Evolutionary conservation across 2,329 filamentous ascomycete species (phyloP), one percentile per base, ranked within the genome.

Genomic region (Cercospora canescens): DNA sequence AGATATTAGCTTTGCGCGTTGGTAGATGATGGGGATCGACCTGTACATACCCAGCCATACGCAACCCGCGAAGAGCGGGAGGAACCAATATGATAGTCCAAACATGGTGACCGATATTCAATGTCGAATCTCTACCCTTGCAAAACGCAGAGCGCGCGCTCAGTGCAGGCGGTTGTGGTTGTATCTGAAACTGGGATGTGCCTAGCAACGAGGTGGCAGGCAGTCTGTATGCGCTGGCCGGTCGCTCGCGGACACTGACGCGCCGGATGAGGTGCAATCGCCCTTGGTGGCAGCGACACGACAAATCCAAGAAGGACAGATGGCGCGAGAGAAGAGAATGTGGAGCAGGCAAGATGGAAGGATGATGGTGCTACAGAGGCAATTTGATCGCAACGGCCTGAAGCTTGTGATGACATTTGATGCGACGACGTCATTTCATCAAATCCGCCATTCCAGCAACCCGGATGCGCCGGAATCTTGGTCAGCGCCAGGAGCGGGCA

Each of bases 11-110:
- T 11, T 35, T 35, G 21, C 6, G 16, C 26, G 9, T 24, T 5
- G 34, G 11, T 35, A 52, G 26, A 2, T 60, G n/a, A n/a, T n/a
- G n/a, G n/a, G n/a, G n/a, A n/a, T n/a, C n/a, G n/a, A n/a, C n/a
- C n/a, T n/a, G n/a, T 12, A 7, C 39, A 18, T 54, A 79, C 76
- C 84, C 12, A 90, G 82, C 89, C 89, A 91, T 70, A 87, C 81
- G 64, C 71, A 72, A 59, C 88, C 86, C 56, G 90, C 88, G 70
- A 93, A 83, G 67, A 93, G 81, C 70, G 91, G 91, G 35, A 93
- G 83, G 65, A 90, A 79, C 90, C 82, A 84, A 66, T 82, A 86
- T 67, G 83, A 84, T 72, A 82, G 73, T 26, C 77, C 76, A 63
- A 78, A 77, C 78, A 80, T 80, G 11, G 28, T 64, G 64, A 12